Percentiles rank a stretch among this genome's conserved stretches.
Evolutionary conservation across 352 stramenopile species (phyloP).

Genomic region (Phytophthora litchii): DNA sequence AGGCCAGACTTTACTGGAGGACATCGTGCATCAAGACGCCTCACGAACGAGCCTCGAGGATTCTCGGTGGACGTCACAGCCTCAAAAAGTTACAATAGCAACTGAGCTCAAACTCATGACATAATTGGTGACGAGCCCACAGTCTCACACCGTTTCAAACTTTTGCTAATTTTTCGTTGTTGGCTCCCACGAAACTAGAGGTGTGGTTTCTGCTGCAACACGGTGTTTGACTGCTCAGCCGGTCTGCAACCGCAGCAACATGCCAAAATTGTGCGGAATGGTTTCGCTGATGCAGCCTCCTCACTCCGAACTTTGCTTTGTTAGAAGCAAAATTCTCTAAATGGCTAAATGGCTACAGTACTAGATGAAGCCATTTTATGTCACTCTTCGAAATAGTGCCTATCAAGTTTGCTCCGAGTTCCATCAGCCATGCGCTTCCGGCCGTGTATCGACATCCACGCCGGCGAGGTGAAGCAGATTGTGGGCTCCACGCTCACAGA

Average conservation of each 20-base stretch:
- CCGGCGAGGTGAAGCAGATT: constrained; percentile 98
- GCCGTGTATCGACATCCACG: constrained; percentile 98
- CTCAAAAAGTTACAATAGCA: background rate
- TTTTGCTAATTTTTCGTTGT: constrained; percentile 21
- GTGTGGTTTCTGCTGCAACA: background rate
- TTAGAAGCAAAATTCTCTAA: too few relatives aligned
- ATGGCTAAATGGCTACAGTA: too few relatives aligned
- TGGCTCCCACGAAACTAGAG: background rate
- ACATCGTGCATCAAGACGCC: constrained; percentile 18
- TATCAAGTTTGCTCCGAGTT: constrained; percentile 8
- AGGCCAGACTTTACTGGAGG: constrained; percentile 10
- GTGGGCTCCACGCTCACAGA: constrained; percentile 97
- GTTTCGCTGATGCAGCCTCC: too few relatives aligned
- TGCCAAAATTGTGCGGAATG: too few relatives aligned
- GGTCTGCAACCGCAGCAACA: too few relatives aligned
- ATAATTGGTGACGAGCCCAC: background rate
- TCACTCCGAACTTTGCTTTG: too few relatives aligned
- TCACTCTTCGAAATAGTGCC: constrained; percentile 21
- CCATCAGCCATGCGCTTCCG: constrained; percentile 92
- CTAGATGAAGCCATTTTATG: constrained; percentile 2
- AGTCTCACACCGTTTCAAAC: background rate
- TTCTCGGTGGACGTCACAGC: constrained; percentile 20
- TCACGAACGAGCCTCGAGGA: background rate
- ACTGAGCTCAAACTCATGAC: background rate
- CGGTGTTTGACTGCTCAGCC: background rate